Conservation (phyloP, 169 alveolate genomes). For the Cryptosporidium felis region DNA sequence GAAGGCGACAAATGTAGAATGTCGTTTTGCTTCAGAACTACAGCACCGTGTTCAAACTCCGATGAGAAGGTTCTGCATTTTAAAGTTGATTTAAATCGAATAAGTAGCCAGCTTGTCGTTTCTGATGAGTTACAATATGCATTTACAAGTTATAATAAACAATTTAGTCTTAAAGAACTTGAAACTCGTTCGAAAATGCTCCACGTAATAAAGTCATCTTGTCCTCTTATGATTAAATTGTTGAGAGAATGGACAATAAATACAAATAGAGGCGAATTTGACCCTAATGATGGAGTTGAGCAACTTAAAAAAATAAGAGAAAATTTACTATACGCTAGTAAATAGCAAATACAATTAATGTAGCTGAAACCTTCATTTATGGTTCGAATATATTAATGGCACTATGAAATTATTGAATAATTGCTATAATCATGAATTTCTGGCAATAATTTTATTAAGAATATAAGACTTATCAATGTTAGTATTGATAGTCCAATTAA, state of each 20-base stretch:
- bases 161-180: conserved; percentile 8
- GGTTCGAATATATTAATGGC: background rate
- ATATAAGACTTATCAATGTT: background rate
- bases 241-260: conserved; percentile 22
- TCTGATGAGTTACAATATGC: conserved; percentile 46
- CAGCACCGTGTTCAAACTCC: background rate
- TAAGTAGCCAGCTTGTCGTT: conserved; percentile 55
- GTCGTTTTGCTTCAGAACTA: conserved; percentile 32
- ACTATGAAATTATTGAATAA: background rate
- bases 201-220: conserved; percentile 37
- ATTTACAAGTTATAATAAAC: background rate
- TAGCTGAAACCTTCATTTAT: background rate
- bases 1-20: background rate
- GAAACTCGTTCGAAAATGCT: conserved; percentile 30
- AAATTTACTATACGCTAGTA: background rate
- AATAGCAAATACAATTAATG: background rate
- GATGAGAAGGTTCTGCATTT: background rate
- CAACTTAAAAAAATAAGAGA: conserved; percentile 43
- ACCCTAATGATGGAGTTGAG: conserved; percentile 16
- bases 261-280: conserved; percentile 12
- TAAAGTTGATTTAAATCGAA: conserved; percentile 28
- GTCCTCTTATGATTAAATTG: conserved; percentile 54
- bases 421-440: background rate
- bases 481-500: conserved; percentile 9
- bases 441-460: background rate